phyloP scores from a whole-genome alignment of 148 eudicot genomes.

The Salicornia ramosissima region DNA sequence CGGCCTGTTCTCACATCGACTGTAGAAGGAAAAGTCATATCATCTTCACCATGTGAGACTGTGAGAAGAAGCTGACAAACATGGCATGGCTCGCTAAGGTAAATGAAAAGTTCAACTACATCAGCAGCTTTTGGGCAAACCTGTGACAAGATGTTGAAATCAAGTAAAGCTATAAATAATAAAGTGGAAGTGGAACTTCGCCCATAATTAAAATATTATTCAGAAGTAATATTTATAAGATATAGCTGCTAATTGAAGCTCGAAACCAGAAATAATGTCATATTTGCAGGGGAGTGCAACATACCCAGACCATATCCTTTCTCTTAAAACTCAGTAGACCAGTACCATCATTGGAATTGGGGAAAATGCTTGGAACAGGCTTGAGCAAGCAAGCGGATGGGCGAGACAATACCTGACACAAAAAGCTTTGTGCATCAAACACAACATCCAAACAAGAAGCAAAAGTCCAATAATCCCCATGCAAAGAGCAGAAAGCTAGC shows the following conservation, averaged over 20 bases:
- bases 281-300: slow-evolving; percentile 14
- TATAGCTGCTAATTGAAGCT: slow-evolving; percentile 8
- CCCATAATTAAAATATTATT: not conserved
- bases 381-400: slow-evolving; percentile 85
- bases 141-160: slow-evolving; percentile 38
- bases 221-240: no score
- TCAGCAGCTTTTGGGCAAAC: slow-evolving; percentile 86
- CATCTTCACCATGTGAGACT: slow-evolving; percentile 92
- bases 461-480: not conserved
- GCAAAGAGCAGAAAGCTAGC: not conserved
- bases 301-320: slow-evolving; percentile 91
- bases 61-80: slow-evolving; percentile 97
- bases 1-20: slow-evolving; percentile 95
- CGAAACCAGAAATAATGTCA: slow-evolving; percentile 9
- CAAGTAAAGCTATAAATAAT: slow-evolving; percentile 13
- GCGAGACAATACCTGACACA: slow-evolving; percentile 71
- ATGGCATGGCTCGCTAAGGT: slow-evolving; percentile 97
- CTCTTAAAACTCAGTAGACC: slow-evolving; percentile 84
- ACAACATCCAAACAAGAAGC: slow-evolving; percentile 2
- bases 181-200: no score
- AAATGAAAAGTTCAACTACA: slow-evolving; percentile 89
- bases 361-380: slow-evolving; percentile 77
- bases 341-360: slow-evolving; percentile 53
- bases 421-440: slow-evolving; percentile 22
- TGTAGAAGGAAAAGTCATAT: slow-evolving; percentile 84